These are phyloP conservation scores for Calonectria honghensis DNA, from an alignment of 2,329 filamentous ascomycete species.

Conservation along the genomic window DNA sequence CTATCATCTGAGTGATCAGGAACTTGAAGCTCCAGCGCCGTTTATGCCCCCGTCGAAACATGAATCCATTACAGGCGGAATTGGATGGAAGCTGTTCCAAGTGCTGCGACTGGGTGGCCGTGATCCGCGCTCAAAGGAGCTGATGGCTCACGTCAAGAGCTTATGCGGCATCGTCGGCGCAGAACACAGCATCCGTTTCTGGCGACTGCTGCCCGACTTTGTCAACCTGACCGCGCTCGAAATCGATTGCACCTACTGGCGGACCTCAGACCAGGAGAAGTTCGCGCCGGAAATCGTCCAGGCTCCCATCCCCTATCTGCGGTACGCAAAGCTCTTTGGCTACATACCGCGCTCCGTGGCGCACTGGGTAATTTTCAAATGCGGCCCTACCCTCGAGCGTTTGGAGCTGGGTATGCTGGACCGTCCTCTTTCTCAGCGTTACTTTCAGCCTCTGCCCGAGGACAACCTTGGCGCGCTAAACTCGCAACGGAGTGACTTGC, in stretches of 20 bases:
- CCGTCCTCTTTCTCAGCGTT: slow-evolving; percentile 6
- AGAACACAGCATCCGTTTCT: not conserved
- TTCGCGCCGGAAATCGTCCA: not conserved
- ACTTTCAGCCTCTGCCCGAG: not conserved
- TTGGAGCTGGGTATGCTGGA: slow-evolving; percentile 46
- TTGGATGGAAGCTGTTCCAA: not conserved
- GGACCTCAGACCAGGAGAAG: not conserved
- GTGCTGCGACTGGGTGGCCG: not conserved
- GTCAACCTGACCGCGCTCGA: not conserved
- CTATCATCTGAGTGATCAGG: not conserved
- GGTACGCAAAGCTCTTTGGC: slow-evolving; percentile 41
- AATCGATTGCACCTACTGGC: slow-evolving; percentile 7
- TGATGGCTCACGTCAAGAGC: not conserved
- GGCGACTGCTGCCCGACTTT: slow-evolving; percentile 11
- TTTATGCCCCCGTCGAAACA: not conserved
- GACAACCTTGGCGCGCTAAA: not conserved
- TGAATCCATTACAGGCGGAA: not conserved
- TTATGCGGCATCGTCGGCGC: not conserved
- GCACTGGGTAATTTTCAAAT: slow-evolving; percentile 36
- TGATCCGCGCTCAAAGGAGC: not conserved
- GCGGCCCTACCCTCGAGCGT: slow-evolving; percentile 29
- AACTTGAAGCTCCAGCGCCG: not conserved
- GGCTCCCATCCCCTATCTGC: not conserved
- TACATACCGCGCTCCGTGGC: slow-evolving; percentile 39
- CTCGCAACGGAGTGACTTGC: not conserved